phyloP scores from a whole-genome alignment of 2,329 filamentous ascomycete species.

The Alternaria incomplexa region DNA sequence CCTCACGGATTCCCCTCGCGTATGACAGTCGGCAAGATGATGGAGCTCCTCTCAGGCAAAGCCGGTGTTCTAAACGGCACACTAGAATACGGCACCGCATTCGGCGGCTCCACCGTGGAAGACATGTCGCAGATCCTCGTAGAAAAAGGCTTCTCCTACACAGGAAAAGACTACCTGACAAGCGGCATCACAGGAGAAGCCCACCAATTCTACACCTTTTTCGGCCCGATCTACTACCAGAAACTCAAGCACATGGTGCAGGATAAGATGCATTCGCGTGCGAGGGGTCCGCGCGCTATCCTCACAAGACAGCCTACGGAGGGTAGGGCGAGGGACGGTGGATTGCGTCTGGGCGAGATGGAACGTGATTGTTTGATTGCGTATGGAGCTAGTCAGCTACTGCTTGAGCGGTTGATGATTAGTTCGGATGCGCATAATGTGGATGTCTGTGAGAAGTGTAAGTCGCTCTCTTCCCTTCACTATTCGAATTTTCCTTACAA shows the following conservation, averaged over 20 bases:
- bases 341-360: slow-evolving; percentile 95
- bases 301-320: slow-evolving; percentile 95
- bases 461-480: slow-evolving; percentile 1
- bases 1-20: slow-evolving; percentile 99
- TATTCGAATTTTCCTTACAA: background rate
- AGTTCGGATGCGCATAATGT: slow-evolving; percentile 89
- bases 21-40: slow-evolving; percentile 98
- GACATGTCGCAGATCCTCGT: slow-evolving; percentile 88
- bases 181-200: slow-evolving; percentile 94
- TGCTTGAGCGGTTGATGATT: slow-evolving; percentile 93
- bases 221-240: slow-evolving; percentile 98
- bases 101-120: slow-evolving; percentile 82
- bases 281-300: slow-evolving; percentile 87
- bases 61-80: slow-evolving; percentile 85
- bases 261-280: slow-evolving; percentile 98
- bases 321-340: slow-evolving; percentile 89
- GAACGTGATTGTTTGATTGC: slow-evolving; percentile 97
- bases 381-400: slow-evolving; percentile 90
- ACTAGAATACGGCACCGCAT: slow-evolving; percentile 88
- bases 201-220: slow-evolving; percentile 95
- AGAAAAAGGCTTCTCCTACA: slow-evolving; percentile 90
- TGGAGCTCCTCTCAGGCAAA: slow-evolving; percentile 94
- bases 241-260: slow-evolving; percentile 99
- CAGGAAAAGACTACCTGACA: slow-evolving; percentile 96
- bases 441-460: slow-evolving; percentile 89